Base-by-base conservation (phyloP, 345 rosid species). In the Arabis alpina region DNA sequence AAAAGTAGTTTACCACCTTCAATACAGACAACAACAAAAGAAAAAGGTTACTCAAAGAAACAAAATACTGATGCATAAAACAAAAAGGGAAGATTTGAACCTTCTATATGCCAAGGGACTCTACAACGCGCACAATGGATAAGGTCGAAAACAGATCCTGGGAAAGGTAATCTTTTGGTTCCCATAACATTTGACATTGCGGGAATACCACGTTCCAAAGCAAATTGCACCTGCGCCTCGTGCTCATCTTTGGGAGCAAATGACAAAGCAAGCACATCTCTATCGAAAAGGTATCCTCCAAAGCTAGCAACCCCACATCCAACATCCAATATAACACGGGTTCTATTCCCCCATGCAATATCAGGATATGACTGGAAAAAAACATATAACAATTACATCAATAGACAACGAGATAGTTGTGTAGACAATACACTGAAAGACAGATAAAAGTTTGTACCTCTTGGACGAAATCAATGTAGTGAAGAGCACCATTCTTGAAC, bases 171-270 rank as follows among this genome's bases (percentile, higher is more conserved):
- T 71, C 98, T 85, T 75, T 77, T 81, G 66, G 95, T 86, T 44
- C 96, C 98, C 98, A 92, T 92, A 70, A 90, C 98, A 36, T 85
- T 84, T 66, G 82, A 84, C 75, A 86, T 81, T 30, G 91, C 96
- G 49, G 98, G 98, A 53, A 92, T 92, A 58, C 95, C 96, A 73
- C 98, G 86, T 77, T 92, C 98, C 68, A 92, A 84, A 40, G 96
- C 95, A 80, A 92, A 90, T 67, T 90, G 98, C 61, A 92, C 95
- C 66, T 92, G 98, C 44, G 93, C 98, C 81, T 90, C 98, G 75
- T 92, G 98, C 76, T 88, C 98, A 67, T 92, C 98, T 80, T 92
- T 92, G 25, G 98, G 98, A 24, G 98, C 98, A 85, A 92, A 88
- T 57, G 98, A 90, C 93, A 90, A 88, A 68, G 95, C 64, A 61